Evolutionary conservation across 306 rosid species (phyloP), one percentile per base, ranked within the genome.

Genomic region (Malus fusca): DNA sequence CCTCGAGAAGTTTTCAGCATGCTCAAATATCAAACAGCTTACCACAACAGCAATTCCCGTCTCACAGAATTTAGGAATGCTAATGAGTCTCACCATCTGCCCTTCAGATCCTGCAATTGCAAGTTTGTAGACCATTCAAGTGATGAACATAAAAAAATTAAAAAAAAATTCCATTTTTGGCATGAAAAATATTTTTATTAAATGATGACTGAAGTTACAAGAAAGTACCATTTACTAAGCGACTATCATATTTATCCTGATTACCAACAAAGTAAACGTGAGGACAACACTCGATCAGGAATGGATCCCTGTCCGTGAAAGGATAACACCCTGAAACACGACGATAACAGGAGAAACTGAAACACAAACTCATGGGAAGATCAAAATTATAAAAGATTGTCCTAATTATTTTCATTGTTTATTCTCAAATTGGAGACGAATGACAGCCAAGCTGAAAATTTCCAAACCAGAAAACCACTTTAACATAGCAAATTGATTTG

Each of bases 181-280:
- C 35, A 67, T 66, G 68, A 71, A 43, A 82, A 74, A 60, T 18
- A 3, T 4, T 55, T 19, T 42, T 17, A 23, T 6, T 17, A 25
- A 18, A 56, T 28, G 37, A 23, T 17, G 26, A 69, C 13, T 19
- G 42, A 65, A 84, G 70, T 78, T 64, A 59, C 42, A 53, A 76
- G 68, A 80, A 76, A 70, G 60, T 92, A 95, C 97, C 98, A 71
- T 82, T 85, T 73, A 90, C 75, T 79, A 90, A 72, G 73, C 88
- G 91, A 72, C 90, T 87, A 72, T 85, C 90, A 69, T 80, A 95
- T 84, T 82, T 89, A 79, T 92, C 85, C 84, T 95, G 98, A 81
- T 95, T 95, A 70, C 98, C 98, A 66, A 87, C 80, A 53, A 92
- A 95, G 84, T 95, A 95, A 48, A 92, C 97, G 83, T 90, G 93